Percentiles rank a stretch among this genome's conserved stretches.
phyloP scores from a whole-genome alignment of 2,329 filamentous ascomycete species.

The Madurella mycetomatis region DNA sequence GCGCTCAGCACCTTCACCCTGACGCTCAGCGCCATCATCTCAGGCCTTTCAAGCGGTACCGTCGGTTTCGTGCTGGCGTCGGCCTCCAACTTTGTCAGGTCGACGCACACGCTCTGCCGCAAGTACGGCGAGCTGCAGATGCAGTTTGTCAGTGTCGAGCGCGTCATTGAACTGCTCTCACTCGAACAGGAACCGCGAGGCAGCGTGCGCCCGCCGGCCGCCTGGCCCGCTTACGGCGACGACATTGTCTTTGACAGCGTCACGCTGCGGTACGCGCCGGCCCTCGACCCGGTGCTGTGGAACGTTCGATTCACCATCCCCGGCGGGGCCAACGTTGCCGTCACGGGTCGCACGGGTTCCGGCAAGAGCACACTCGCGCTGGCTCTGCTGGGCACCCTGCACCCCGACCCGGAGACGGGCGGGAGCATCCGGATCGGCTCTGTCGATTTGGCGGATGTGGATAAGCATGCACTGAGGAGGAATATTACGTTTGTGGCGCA shows the following conservation, averaged over 20 bases:
- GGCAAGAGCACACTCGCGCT: slow-evolving; percentile 76
- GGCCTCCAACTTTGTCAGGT: slow-evolving; percentile 62
- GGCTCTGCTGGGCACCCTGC: slow-evolving; percentile 53
- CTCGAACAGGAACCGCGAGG: slow-evolving; percentile 72
- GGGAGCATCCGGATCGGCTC: slow-evolving; percentile 53
- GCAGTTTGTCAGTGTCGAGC: slow-evolving; percentile 86
- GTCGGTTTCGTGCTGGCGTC: slow-evolving; percentile 80
- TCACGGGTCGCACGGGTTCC: slow-evolving; percentile 79
- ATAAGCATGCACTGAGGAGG: slow-evolving; percentile 52
- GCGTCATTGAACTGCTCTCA: slow-evolving; percentile 75
- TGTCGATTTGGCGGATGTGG: slow-evolving; percentile 48
- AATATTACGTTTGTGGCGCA: slow-evolving; percentile 61
- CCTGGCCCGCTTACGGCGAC: slow-evolving; percentile 70
- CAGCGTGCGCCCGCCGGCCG: slow-evolving; percentile 62
- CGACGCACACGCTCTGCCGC: slow-evolving; percentile 70
- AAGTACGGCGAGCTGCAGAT: slow-evolving; percentile 83
- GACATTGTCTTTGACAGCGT: slow-evolving; percentile 73
- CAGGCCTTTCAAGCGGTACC: slow-evolving; percentile 69
- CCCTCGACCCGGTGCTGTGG: slow-evolving; percentile 67
- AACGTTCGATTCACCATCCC: slow-evolving; percentile 70
- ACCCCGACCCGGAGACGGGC: slow-evolving; percentile 37
- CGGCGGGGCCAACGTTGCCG: slow-evolving; percentile 54
- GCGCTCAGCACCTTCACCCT: slow-evolving; percentile 69
- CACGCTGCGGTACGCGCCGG: slow-evolving; percentile 73
- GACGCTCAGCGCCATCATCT: slow-evolving; percentile 69